Conservation (phyloP, 2,329 filamentous ascomycete genomes). For the Fusarium pseudoanthophilum region DNA sequence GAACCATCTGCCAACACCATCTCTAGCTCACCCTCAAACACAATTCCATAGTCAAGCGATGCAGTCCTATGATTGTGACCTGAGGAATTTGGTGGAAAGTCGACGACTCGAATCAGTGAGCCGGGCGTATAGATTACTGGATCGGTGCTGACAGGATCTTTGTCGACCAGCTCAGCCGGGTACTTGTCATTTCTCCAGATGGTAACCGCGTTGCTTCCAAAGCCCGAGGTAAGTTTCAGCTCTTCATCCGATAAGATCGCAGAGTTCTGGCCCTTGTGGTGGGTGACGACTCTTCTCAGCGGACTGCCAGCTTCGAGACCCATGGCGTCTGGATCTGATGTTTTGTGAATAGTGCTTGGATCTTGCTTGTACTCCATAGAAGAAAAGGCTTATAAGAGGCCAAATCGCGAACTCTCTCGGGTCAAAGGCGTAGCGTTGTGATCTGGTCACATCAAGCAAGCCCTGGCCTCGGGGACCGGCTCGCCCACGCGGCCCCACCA, state of each 20-base stretch:
- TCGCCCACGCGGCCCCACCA: not conserved
- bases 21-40: not conserved
- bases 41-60: slow-evolving; percentile 5
- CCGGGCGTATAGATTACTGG: not conserved
- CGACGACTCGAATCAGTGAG: not conserved
- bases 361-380: too few species aligned
- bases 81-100: not conserved
- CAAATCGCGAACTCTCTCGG: accelerated
- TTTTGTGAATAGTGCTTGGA: not conserved
- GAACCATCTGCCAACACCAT: not conserved
- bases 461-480: not conserved
- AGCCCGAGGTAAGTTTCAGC: not conserved
- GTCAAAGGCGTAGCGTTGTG: not conserved
- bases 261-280: not conserved
- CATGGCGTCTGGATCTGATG: not conserved
- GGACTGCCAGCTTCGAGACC: not conserved
- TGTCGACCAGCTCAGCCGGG: not conserved
- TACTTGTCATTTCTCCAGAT: not conserved
- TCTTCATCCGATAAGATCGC: not conserved
- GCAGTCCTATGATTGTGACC: not conserved
- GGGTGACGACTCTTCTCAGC: not conserved
- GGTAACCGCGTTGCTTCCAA: not conserved
- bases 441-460: not conserved
- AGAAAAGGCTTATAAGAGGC: not conserved
- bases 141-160: not conserved